Evolutionary conservation across 2,329 filamentous ascomycete genomes (phyloP), one percentile per base, ranked within the genome.

Genomic region (Neopestalotiopsis clavispora): DNA sequence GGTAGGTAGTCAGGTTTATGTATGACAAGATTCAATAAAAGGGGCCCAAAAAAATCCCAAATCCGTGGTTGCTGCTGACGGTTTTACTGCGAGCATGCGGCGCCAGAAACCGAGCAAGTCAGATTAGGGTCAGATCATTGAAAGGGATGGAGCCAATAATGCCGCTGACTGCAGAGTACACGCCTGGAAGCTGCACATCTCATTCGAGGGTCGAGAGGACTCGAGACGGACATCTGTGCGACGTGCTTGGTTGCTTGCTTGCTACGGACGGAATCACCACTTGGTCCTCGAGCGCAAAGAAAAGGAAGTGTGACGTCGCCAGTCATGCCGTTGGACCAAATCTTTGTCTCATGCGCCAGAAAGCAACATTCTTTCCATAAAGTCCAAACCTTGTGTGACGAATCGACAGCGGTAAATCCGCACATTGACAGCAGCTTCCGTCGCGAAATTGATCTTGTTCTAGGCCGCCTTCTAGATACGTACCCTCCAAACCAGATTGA

Each of bases 311-410:
- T 52, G 45, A 52, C n/a, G 45, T 52, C 45, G 45, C 45, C 45
- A 17, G 45, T 52, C 45, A 20, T 52, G 17, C 45, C 45, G n/a
- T 52, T 20, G 45, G 45, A 52, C 4, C 23, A 28, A 17, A 52
- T 52, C 45, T 52, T 10, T 52, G 45, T 52, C 45, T 52, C 45
- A 52, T n/a, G 45, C 45, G 45, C 45, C 45, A 52, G 17, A 20
- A n/a, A 52, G 45, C 45, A 52, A 52, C 4, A 20, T 20, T 20
- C 45, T n/a, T 38, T n/a, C 45, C 17, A 14, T 20, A 52, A 52
- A 52, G 45, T 52, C 45, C 45, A 52, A 52, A 52, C 45, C 45
- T 52, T 52, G 45, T 52, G 45, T n/a, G 45, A 52, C 45, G 45
- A 52, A 52, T 52, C 45, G 45, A 52, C 45, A 52, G 45, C 45